These are phyloP conservation scores for Brassica rapa DNA, from an alignment of 345 rosid species.

Conservation along the genomic window DNA sequence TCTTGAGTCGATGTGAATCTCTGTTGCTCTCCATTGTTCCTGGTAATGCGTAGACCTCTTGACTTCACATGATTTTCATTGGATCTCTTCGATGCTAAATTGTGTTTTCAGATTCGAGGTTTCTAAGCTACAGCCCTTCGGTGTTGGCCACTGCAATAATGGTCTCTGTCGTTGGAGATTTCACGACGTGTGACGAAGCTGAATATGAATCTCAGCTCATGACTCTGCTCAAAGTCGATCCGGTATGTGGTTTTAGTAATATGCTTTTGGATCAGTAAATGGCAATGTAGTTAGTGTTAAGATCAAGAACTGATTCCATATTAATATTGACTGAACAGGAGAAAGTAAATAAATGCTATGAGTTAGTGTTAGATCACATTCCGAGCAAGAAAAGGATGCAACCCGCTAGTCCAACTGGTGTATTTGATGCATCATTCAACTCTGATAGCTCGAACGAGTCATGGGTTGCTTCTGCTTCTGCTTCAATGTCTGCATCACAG, in stretches of 20 bases:
- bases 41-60: constrained; percentile 59
- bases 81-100: constrained; percentile 28
- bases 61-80: background rate
- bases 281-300: background rate
- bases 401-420: constrained; percentile 61
- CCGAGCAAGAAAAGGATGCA: constrained; percentile 58
- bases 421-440: constrained; percentile 65
- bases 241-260: constrained; percentile 11
- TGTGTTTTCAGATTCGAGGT: constrained; percentile 68
- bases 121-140: constrained; percentile 60
- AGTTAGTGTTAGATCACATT: constrained; percentile 54
- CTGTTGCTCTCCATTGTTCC: constrained; percentile 67
- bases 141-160: constrained; percentile 74
- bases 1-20: constrained; percentile 70
- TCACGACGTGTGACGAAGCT: constrained; percentile 52
- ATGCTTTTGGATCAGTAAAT: constrained; percentile 8
- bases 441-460: constrained; percentile 74
- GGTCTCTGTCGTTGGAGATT: constrained; percentile 65
- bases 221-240: constrained; percentile 56
- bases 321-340: constrained; percentile 47
- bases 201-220: constrained; percentile 65
- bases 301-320: constrained; percentile 30
- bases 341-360: constrained; percentile 63
- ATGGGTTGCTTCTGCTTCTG: constrained; percentile 46
- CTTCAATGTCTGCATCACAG: constrained; percentile 38